Percentiles rank a stretch among this genome's conserved stretches.
Conservation (phyloP, 805 yeast genomes). For the Huiozyma sinensis region DNA sequence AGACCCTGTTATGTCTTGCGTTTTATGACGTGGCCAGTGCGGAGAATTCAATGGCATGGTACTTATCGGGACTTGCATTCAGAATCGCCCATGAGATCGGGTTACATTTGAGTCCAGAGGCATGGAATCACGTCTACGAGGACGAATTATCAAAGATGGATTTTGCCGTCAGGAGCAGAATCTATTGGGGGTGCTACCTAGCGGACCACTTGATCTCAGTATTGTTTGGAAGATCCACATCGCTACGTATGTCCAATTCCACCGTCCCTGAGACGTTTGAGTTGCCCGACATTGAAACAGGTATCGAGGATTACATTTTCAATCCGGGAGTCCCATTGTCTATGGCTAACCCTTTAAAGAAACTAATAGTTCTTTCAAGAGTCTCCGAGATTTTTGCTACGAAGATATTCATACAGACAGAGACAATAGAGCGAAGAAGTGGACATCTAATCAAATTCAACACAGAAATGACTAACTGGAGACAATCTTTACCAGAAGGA, state of each 20-base stretch:
- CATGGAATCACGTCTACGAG: slow-evolving; percentile 36
- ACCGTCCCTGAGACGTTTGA: slow-evolving; percentile 46
- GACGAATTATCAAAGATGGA: slow-evolving; percentile 35
- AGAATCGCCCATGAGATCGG: slow-evolving; percentile 53
- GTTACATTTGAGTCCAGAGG: slow-evolving; percentile 44
- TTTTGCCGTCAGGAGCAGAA: slow-evolving; percentile 43
- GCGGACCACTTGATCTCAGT: slow-evolving; percentile 50
- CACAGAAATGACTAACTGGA: slow-evolving; percentile 39
- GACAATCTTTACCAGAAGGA: slow-evolving; percentile 33
- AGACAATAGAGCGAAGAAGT: slow-evolving; percentile 28
- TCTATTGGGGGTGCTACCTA: slow-evolving; percentile 52
- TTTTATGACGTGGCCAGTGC: slow-evolving; percentile 50
- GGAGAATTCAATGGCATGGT: slow-evolving; percentile 48
- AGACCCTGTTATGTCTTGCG: slow-evolving; percentile 42
- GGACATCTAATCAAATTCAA: slow-evolving; percentile 33
- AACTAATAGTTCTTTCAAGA: slow-evolving; percentile 31
- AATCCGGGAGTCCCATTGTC: slow-evolving; percentile 16
- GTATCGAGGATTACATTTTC: slow-evolving; percentile 45
- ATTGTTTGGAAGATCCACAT: slow-evolving; percentile 44
- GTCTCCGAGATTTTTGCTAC: slow-evolving; percentile 23
- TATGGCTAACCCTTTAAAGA: slow-evolving; percentile 26
- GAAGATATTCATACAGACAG: slow-evolving; percentile 16
- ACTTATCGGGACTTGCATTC: slow-evolving; percentile 46
- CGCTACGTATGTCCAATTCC: slow-evolving; percentile 42
- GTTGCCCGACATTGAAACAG: slow-evolving; percentile 43